These are phyloP conservation scores for Hirsutella rhossiliensis DNA, from an alignment of 2,329 filamentous ascomycete species.

Conservation along the genomic window DNA sequence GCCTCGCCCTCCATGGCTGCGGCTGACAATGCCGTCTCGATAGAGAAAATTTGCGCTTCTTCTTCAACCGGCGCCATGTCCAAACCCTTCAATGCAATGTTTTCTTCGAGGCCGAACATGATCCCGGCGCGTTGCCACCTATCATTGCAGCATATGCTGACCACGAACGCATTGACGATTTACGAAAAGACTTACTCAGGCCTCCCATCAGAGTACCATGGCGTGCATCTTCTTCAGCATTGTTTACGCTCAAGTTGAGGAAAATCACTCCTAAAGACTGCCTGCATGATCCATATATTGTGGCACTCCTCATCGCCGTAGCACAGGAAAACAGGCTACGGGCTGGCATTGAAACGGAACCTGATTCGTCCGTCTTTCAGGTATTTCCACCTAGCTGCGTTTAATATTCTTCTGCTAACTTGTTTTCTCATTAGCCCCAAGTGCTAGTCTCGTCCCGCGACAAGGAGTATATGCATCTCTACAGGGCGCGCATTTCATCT, in stretches of 20 bases:
- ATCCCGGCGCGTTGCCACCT: not conserved
- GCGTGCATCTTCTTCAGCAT: not conserved
- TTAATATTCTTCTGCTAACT: not conserved
- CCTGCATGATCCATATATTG: not conserved
- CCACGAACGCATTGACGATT: not conserved
- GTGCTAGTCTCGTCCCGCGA: not conserved
- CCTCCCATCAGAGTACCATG: not conserved
- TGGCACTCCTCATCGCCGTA: not conserved
- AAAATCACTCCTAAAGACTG: not conserved
- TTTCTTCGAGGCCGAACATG: not conserved
- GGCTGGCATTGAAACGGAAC: not conserved
- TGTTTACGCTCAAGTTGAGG: not conserved
- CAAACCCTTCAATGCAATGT: not conserved
- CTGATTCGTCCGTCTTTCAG: too few relatives aligned
- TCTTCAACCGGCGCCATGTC: not conserved
- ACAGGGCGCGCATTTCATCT: slow-evolving; percentile 1
- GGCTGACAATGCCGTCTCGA: not conserved
- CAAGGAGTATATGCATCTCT: slow-evolving; percentile 2
- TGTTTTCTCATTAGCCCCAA: not conserved
- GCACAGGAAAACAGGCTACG: not conserved
- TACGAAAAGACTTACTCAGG: not conserved
- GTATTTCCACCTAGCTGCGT: not conserved
- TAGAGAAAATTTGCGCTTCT: not conserved
- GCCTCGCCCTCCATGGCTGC: not conserved
- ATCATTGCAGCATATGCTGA: not conserved